phyloP scores from a whole-genome alignment of 78 protist species.

The Protostelium mycophagum region DNA sequence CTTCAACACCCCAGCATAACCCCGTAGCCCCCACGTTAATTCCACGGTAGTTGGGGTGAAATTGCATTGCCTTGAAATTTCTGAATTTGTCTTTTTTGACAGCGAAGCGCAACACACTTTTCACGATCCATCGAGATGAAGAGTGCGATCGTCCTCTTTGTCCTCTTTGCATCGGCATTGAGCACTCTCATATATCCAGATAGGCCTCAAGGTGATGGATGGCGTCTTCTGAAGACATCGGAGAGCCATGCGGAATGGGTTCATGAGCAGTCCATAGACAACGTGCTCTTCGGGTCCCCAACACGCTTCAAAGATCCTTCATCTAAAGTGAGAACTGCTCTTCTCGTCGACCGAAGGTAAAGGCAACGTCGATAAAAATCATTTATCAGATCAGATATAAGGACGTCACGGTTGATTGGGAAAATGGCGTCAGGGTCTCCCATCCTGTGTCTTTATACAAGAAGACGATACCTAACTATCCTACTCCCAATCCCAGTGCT shows the following conservation, averaged over 20 bases:
- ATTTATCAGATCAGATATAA: not conserved
- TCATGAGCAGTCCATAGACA: not conserved
- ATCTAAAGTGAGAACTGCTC: not conserved
- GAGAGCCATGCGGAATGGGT: not conserved
- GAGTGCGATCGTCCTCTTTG: constrained; percentile 1
- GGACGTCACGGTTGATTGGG: not conserved
- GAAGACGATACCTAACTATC: not conserved
- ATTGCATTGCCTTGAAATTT: no score
- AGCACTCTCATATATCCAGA: not conserved
- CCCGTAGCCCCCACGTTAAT: no score
- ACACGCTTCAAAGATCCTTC: not conserved
- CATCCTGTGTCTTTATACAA: not conserved
- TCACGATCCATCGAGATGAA: no score
- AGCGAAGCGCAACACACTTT: no score
- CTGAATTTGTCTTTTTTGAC: no score
- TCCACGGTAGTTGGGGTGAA: no score
- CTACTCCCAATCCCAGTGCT: not conserved
- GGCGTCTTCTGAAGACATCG: not conserved
- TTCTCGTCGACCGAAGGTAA: not conserved
- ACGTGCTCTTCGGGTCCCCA: not conserved
- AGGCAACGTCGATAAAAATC: not conserved
- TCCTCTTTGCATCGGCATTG: not conserved
- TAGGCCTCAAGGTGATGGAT: not conserved
- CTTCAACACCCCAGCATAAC: no score
- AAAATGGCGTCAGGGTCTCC: not conserved